These are phyloP conservation scores for Murraya koenigii DNA, from an alignment of 345 rosid genomes.

Conservation along the genomic window DNA sequence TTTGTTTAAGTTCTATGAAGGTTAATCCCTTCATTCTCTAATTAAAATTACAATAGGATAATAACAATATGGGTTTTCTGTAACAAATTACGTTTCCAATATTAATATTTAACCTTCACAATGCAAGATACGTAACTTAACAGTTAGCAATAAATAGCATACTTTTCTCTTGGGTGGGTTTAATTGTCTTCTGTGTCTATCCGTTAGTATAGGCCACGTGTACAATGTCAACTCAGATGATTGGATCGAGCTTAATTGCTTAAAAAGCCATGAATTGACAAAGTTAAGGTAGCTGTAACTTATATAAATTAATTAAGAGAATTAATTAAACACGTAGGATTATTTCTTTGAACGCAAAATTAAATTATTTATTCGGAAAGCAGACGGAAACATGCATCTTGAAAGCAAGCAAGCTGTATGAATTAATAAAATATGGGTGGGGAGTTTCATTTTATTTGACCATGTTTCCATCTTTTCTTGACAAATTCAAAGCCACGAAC, in stretches of 20 bases:
- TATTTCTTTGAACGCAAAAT: background rate
- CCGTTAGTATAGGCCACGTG: slow-evolving; percentile 1
- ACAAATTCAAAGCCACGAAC: slow-evolving; percentile 14
- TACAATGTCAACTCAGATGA: background rate
- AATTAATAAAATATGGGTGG: slow-evolving; percentile 7
- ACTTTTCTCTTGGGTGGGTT: background rate
- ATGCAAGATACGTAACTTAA: too few relatives aligned
- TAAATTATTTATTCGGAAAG: background rate
- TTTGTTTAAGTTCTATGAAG: too few relatives aligned
- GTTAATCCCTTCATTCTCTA: background rate
- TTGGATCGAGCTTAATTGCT: background rate
- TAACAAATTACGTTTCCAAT: too few relatives aligned
- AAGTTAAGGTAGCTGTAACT: background rate
- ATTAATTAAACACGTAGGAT: background rate
- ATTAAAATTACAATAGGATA: background rate
- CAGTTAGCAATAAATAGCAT: too few relatives aligned
- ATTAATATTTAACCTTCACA: too few relatives aligned
- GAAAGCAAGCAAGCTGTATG: slow-evolving; percentile 8
- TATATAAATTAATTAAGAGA: background rate
- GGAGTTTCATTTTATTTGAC: slow-evolving; percentile 17
- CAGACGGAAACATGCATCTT: background rate
- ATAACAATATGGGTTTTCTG: too few relatives aligned
- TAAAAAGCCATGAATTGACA: slow-evolving; percentile 12
- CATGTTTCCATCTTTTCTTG: background rate
- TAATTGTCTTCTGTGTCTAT: background rate